phyloP scores from a whole-genome alignment of 1,284 basidiomycete genomes.

The Flammula alnicola region DNA sequence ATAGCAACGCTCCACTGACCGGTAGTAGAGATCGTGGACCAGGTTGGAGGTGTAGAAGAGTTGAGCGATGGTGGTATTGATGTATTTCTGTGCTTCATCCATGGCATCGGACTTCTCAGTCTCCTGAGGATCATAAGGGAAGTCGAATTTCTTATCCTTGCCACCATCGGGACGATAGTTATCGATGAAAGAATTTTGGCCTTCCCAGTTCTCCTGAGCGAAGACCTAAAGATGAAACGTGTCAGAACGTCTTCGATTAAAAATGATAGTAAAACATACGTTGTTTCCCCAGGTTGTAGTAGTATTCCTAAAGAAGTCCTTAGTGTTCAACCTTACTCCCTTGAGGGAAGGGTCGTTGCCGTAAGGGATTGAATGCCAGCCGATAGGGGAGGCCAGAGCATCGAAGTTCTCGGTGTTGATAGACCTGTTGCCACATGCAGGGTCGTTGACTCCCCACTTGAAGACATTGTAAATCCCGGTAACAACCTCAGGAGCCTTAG shows the following conservation, averaged over 20 bases:
- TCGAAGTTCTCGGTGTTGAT: slow-evolving; percentile 70
- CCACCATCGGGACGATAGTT: slow-evolving; percentile 84
- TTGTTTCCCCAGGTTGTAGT: slow-evolving; percentile 92
- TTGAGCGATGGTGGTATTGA: slow-evolving; percentile 87
- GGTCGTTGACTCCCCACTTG: slow-evolving; percentile 78
- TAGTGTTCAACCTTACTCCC: slow-evolving; percentile 31
- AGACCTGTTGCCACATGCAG: slow-evolving; percentile 61
- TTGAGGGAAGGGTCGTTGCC: slow-evolving; percentile 55
- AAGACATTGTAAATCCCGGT: slow-evolving; percentile 73
- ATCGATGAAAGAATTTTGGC: slow-evolving; percentile 70
- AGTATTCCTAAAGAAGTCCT: slow-evolving; percentile 62
- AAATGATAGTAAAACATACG: slow-evolving; percentile 41
- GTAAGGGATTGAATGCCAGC: slow-evolving; percentile 83
- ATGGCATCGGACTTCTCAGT: slow-evolving; percentile 56
- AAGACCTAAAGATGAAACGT: slow-evolving; percentile 51
- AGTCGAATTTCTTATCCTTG: slow-evolving; percentile 65
- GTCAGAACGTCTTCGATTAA: slow-evolving; percentile 5
- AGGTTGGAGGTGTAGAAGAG: slow-evolving; percentile 93
- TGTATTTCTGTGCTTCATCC: slow-evolving; percentile 76
- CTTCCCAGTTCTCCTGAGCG: slow-evolving; percentile 91
- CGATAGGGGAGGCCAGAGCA: slow-evolving; percentile 77
- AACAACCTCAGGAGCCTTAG: slow-evolving; percentile 38
- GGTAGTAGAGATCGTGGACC: slow-evolving; percentile 78
- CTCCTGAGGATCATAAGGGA: slow-evolving; percentile 63
- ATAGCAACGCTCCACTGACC: slow-evolving; percentile 34